Evolutionary conservation across 2,329 filamentous ascomycete species (phyloP), one percentile per base, ranked within the genome.

Genomic region (Curvularia spicifera): DNA sequence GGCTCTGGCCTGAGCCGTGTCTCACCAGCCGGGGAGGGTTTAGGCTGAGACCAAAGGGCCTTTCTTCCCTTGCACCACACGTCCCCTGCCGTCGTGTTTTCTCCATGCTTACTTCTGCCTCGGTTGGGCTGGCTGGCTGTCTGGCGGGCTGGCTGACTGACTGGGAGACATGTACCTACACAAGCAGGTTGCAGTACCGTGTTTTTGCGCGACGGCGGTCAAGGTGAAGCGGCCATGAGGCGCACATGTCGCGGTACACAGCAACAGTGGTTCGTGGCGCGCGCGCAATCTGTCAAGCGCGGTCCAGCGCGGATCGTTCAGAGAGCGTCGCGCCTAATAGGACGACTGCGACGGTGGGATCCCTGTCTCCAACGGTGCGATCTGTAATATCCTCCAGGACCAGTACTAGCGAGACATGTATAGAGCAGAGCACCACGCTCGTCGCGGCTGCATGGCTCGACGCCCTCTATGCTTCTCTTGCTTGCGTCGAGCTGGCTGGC

Each of bases 291-390:
- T 56, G 43, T 46, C 51, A 59, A 53, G 51, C 53, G 50, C 45
- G 59, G 59, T 47, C 52, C 51, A 56, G 55, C 50, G 59, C 59
- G 51, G 59, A 56, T 59, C 56, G 33, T 56, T 42, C 13, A 55
- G 47, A 48, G 52, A 52, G 55, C 57, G 54, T 53, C 50, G 57
- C 58, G 50, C 54, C 58, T 55, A 51, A 60, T 58, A 51, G 58
- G 55, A 54, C 55, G 48, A 43, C 58, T 51, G 58, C 55, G 48
- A 43, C 58, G 55, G 58, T 42, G 49, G 45, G 35, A 61, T 53
- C 59, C 59, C 56, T 59, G 56, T 48, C 55, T 31, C 37, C 51
- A 59, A 61, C 59, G 48, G 59, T 53, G 56, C 59, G 40, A 49
- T 54, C 31, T 56, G 51, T 59, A 42, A 43, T 55, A 45, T 50